These are phyloP conservation scores for Podospora pseudopauciseta DNA, from an alignment of 495 filamentous ascomycete genomes.

Conservation along the genomic window DNA sequence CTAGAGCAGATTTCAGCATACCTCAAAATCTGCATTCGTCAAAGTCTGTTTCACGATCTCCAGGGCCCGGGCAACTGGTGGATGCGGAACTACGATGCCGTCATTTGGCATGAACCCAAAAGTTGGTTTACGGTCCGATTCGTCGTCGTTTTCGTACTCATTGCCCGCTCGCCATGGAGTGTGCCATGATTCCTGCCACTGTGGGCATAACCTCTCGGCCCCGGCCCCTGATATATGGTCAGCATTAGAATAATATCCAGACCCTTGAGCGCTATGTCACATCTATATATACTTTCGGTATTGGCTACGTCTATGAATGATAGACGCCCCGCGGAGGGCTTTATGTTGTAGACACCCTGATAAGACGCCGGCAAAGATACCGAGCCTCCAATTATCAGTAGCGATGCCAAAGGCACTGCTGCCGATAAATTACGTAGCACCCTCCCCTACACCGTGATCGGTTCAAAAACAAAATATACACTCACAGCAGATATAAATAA, in stretches of 20 bases:
- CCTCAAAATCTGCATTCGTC: no score
- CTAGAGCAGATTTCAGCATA: no score
- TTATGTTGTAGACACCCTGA: slow-evolving; percentile 44
- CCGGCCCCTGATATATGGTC: neutral
- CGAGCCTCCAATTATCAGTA: slow-evolving; percentile 65
- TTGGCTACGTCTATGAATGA: neutral
- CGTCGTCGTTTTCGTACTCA: neutral
- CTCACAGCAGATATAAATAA: neutral
- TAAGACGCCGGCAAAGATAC: slow-evolving; percentile 63
- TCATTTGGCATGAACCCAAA: slow-evolving; percentile 1
- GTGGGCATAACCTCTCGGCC: slow-evolving; percentile 59
- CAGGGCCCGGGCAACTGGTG: neutral
- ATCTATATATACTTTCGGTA: no score
- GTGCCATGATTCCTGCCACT: slow-evolving; percentile 30
- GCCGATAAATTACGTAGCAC: slow-evolving; percentile 55
- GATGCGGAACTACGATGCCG: neutral
- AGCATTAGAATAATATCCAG: slow-evolving; percentile 37
- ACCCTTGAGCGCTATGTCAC: no score
- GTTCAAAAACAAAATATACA: neutral
- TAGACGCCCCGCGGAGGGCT: neutral
- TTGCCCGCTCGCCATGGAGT: slow-evolving; percentile 21
- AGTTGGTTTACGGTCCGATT: neutral
- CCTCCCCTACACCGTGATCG: slow-evolving; percentile 47
- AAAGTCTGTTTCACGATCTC: neutral
- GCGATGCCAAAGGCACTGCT: slow-evolving; percentile 64